phyloP scores from a whole-genome alignment of 2,329 filamentous ascomycete genomes.

The Aspergillus ruber region DNA sequence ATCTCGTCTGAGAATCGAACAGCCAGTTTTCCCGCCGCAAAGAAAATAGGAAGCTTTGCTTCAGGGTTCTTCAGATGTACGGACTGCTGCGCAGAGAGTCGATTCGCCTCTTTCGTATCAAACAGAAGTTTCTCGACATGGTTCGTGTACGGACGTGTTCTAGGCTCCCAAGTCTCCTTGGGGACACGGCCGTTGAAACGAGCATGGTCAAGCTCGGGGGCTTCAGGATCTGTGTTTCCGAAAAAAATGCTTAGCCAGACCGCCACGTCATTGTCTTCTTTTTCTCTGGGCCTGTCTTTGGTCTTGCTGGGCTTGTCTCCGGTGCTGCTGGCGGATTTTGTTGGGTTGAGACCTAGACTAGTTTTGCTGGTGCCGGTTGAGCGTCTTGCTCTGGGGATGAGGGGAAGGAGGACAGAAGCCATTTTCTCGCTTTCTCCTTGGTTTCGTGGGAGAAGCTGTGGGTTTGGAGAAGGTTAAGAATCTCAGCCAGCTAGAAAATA shows the following conservation, averaged over 20 bases:
- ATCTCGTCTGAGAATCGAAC: background rate
- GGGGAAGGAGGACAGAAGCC: no score
- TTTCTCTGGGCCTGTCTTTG: background rate
- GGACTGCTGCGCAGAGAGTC: background rate
- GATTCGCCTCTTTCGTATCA: background rate
- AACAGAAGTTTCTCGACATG: background rate
- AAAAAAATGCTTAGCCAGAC: constrained; percentile 5
- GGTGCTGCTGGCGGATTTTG: background rate
- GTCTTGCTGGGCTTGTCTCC: background rate
- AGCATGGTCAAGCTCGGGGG: constrained; percentile 1
- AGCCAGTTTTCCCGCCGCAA: background rate
- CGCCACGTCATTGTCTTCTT: background rate
- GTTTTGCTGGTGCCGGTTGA: no score
- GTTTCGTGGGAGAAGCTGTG: no score
- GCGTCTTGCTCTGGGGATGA: no score
- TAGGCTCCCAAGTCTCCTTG: background rate
- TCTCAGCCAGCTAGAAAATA: no score
- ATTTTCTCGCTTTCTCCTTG: no score
- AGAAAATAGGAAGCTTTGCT: background rate
- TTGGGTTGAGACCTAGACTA: no score
- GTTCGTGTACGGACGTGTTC: background rate
- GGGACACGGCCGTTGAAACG: constrained; percentile 1
- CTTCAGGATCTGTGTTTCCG: background rate
- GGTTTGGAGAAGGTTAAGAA: no score
- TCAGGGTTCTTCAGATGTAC: background rate